Base-by-base conservation (phyloP, 2,329 filamentous ascomycete species). In the Colletotrichum trifolii region DNA sequence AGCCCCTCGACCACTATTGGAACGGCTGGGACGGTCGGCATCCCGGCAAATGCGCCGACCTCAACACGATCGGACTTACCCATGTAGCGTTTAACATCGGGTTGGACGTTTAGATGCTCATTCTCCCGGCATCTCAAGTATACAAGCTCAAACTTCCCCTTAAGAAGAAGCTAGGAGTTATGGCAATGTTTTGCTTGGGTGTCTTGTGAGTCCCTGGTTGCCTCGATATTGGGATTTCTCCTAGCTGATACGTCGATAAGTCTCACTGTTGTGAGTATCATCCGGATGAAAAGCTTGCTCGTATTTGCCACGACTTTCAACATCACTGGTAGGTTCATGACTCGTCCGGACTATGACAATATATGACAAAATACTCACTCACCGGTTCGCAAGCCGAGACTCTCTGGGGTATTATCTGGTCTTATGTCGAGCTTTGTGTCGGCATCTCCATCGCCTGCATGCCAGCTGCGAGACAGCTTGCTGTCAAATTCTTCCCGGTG, bases 371-470 rank as follows among this genome's bases (percentile, higher is more conserved):
- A 40, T n/a, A 53, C 4, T 9, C 13, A 33, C 52, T 57, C 8
- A 47, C 36, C 3, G 4, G 1, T 2, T 4, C 1, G 0, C 0
- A 4, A 64, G 79, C 74, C 74, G 69, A 73, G n/a, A 67, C 72
- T 70, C 69, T 73, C 4, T 72, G 71, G 6, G 62, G 76, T 0
- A 70, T 70, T 6, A 66, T 74, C 34, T 79, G 74, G 77, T 77
- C 76, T 0, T 73, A 70, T 2, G 71, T 81, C 10, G 78, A 81
- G 60, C 73, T 77, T 50, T 75, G 76, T 42, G 73, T 79, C 11
- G 77, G 75, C 34, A 71, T 79, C 6, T 74, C 80, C 3, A 79
- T 78, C 58, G 75, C 74, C 2, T 80, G 78, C 50, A 70, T 80
- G 71, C 78, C 78, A 0, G 72, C 74, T 0, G 59, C 79, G 2